Conservation (phyloP, 495 filamentous ascomycete species). For the Tuber umbilicatum region DNA sequence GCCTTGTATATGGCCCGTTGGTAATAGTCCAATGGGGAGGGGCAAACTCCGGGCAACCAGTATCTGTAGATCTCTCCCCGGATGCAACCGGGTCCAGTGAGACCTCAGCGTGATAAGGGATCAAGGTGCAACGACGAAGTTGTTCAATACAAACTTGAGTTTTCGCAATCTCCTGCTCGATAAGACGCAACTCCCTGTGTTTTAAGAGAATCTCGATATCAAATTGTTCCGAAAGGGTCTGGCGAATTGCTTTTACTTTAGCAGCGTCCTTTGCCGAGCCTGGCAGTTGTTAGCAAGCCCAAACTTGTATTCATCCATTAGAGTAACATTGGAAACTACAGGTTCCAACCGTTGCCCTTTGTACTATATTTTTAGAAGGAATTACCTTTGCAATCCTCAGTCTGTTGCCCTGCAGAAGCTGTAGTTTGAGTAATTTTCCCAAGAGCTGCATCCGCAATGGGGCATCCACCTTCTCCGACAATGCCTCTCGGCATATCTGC, state of each 20-base stretch:
- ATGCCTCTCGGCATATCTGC: not conserved
- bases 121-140: conserved; percentile 79
- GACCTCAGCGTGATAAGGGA: conserved; percentile 57
- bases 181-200: conserved; percentile 85
- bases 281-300: not conserved
- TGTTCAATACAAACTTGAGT: conserved; percentile 95
- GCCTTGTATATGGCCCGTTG: conserved; percentile 84
- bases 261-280: conserved; percentile 2
- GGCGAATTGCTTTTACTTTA: conserved; percentile 49
- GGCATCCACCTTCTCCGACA: not conserved
- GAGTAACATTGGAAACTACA: not conserved
- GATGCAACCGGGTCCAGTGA: conserved; percentile 45
- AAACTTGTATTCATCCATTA: not conserved
- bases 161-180: conserved; percentile 94
- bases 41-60: conserved; percentile 48
- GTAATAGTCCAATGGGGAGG: conserved; percentile 81
- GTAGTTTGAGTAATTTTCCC: not conserved
- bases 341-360: conserved; percentile 8
- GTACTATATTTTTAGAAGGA: conserved; percentile 29
- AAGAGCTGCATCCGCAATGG: not conserved
- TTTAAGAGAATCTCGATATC: conserved; percentile 87
- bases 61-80: conserved; percentile 23
- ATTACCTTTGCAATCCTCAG: conserved; percentile 5
- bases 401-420: conserved; percentile 2
- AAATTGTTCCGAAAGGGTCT: conserved; percentile 76